These are phyloP conservation scores for Dactylellina leptospora DNA, from an alignment of 2,329 filamentous ascomycete genomes.

Conservation along the genomic window DNA sequence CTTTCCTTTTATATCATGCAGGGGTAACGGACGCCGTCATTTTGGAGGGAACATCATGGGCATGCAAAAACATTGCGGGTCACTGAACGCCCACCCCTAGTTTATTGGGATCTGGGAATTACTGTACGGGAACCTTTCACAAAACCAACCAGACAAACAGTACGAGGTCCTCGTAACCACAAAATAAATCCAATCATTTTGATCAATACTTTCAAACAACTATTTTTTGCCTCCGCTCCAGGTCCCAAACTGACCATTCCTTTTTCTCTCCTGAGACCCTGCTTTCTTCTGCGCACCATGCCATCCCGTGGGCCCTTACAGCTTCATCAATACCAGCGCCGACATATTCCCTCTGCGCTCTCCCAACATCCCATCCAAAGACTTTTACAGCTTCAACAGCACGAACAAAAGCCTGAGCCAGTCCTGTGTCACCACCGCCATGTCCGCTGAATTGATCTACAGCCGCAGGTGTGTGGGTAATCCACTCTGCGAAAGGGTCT, in stretches of 20 bases:
- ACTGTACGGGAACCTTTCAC: conserved; percentile 23
- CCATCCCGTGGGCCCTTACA: conserved; percentile 87
- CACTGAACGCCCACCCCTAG: too few relatives aligned
- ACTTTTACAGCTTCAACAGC: conserved; percentile 83
- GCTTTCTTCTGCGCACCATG: conserved; percentile 87
- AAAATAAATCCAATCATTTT: too few relatives aligned
- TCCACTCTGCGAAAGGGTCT: conserved; percentile 43
- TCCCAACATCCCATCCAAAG: conserved; percentile 70
- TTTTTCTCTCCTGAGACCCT: conserved; percentile 22
- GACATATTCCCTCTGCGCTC: conserved; percentile 78
- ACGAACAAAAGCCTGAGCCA: conserved; percentile 81
- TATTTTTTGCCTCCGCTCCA: conserved; percentile 20
- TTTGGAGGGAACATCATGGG: background rate
- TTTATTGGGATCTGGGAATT: conserved; percentile 11
- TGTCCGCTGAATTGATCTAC: conserved; percentile 66
- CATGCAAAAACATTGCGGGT: too few relatives aligned
- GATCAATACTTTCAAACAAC: too few relatives aligned
- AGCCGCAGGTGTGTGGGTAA: conserved; percentile 35
- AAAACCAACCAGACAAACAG: conserved; percentile 16
- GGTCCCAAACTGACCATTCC: conserved; percentile 40
- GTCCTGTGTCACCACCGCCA: conserved; percentile 80
- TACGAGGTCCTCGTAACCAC: too few relatives aligned
- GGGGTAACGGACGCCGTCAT: background rate
- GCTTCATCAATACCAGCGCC: conserved; percentile 77
- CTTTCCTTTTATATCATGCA: too few relatives aligned